Base-by-base conservation (phyloP, 805 yeast species). In the Schwanniomyces polymorphus region DNA sequence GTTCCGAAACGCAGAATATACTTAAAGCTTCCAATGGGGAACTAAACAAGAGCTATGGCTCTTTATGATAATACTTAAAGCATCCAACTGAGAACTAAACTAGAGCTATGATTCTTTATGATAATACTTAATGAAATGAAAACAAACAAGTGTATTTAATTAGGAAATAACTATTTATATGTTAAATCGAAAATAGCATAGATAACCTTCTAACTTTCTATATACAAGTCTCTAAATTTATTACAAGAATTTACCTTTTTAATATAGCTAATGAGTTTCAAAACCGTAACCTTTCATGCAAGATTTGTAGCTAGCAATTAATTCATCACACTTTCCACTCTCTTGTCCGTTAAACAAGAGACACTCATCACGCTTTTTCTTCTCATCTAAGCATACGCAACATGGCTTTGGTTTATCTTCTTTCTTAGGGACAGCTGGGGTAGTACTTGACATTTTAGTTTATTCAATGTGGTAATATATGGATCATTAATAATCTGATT, bases 251-350 rank as follows among this genome's bases (percentile, higher is more conserved):
- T 18, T 3, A 9, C 14, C 9, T n/a, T 9, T 9, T 10, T 2
- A 6, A 41, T 17, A 34, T 4, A 6, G 17, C 43, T 52, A 61
- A 44, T 56, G 59, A 45, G 72, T 67, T 42, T 77, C 80, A 67
- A 92, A 92, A 0, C 99, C 99, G 64, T 70, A 92, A 16, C 96
- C 90, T 61, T 84, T 85, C 99, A 92, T 92, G 71, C 99, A 92
- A 26, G 63, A 61, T 68, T 91, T 91, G 76, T 94, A 94, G 49
- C 81, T 74, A 18, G 69, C 70, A 52, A 92, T 86, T 44, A 89
- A 65, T 46, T 78, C 80, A 49, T 84, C 80, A 68, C 99, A 92
- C 58, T 89, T 85, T 27, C 85, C 89, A 40, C 88, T 76, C 16
- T 91, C 97, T 55, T 85, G 85, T 41, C 97, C 97, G 58, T 88